phyloP scores from a whole-genome alignment of 129 eudicot genomes.

The Helianthus annuus region DNA sequence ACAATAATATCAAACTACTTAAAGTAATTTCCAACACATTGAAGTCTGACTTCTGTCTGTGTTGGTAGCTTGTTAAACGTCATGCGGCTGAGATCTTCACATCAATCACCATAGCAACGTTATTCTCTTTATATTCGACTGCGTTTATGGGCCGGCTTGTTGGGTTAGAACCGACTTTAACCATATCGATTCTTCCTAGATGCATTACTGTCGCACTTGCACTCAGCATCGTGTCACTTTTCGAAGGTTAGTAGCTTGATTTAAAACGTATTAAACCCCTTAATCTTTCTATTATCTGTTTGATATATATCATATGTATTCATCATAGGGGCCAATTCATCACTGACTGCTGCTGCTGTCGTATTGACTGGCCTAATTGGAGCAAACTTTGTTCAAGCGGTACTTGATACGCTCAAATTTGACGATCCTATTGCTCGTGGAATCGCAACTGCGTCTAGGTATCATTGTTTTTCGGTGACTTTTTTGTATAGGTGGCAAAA shows the following conservation, averaged over 20 bases:
- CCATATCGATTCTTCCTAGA: slow-evolving; percentile 88
- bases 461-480: neutral
- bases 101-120: slow-evolving; percentile 68
- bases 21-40: neutral
- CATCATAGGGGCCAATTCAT: slow-evolving; percentile 75
- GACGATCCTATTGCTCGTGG: slow-evolving; percentile 98
- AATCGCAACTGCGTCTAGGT: slow-evolving; percentile 99
- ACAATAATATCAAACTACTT: slow-evolving; percentile 1
- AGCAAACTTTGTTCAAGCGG: slow-evolving; percentile 92
- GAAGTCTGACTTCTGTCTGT: neutral
- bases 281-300: neutral
- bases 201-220: slow-evolving; percentile 98
- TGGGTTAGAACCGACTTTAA: slow-evolving; percentile 75
- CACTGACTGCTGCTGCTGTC: slow-evolving; percentile 96
- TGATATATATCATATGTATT: neutral
- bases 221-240: slow-evolving; percentile 92
- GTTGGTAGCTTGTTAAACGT: slow-evolving; percentile 83
- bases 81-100: slow-evolving; percentile 98
- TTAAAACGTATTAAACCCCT: neutral
- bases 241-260: slow-evolving; percentile 66
- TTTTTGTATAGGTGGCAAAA: neutral
- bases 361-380: slow-evolving; percentile 96
- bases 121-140: slow-evolving; percentile 92
- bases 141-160: slow-evolving; percentile 88
- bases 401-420: slow-evolving; percentile 77